A percentile compares a stretch with the other conserved stretches of the same genome.
Conservation (phyloP, 345 rosid genomes). For the Citrus australasica region DNA sequence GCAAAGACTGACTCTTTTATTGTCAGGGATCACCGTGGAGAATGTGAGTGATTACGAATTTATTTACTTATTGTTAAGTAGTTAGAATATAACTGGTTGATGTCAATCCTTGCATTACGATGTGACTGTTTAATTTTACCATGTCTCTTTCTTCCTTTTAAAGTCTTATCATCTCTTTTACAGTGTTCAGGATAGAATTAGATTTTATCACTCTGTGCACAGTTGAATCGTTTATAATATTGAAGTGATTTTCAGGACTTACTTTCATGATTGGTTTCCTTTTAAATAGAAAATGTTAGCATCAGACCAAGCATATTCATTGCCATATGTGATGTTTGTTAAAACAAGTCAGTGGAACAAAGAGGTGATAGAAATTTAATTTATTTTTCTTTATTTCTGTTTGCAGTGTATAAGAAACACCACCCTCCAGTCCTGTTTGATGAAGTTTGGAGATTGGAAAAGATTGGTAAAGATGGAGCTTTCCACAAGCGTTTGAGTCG, state of each 20-base stretch:
- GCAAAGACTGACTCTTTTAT: constrained; percentile 87
- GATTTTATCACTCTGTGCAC: background rate
- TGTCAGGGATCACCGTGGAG: constrained; percentile 99
- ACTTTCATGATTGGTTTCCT: background rate
- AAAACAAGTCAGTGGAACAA: background rate
- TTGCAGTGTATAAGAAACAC: constrained; percentile 93
- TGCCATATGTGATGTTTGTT: background rate
- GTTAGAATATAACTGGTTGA: background rate
- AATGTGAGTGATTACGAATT: constrained; percentile 52
- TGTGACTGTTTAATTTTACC: constrained; percentile 21
- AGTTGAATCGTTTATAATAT: background rate
- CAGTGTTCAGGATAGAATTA: background rate
- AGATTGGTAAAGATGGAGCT: constrained; percentile 98
- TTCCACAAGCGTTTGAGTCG: constrained; percentile 77
- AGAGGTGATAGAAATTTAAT: background rate
- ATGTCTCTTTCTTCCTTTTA: constrained; percentile 4
- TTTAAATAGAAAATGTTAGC: background rate
- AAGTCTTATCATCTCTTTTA: background rate
- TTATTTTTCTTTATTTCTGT: constrained; percentile 12
- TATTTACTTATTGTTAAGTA: background rate
- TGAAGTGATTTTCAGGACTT: background rate
- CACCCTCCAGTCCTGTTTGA: constrained; percentile 84
- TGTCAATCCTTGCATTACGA: background rate
- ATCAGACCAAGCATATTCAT: background rate
- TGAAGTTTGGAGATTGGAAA: constrained; percentile 98